Base-by-base conservation (phyloP, 192 early-diverging fungal species). In the Paraglomus brasilianum region DNA sequence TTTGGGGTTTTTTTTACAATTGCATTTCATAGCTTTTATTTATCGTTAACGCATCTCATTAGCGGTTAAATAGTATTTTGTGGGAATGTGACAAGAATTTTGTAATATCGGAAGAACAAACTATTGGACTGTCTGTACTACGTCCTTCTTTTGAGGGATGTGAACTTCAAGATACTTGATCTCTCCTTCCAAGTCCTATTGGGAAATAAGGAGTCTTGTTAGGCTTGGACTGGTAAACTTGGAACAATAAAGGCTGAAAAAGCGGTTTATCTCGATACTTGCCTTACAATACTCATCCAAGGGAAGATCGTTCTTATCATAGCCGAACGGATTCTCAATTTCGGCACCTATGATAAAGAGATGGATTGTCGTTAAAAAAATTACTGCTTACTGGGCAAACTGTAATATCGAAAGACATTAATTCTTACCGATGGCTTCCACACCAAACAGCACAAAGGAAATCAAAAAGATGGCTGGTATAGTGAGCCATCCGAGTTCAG, bases 271-370 rank as follows among this genome's bases (percentile, higher is more conserved):
- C 24, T 49, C 19, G 17, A 49, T 11, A 36, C 62, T 47, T 38
- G 55, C 65, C n/a, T 53, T 42, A 42, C 65, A 67, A 53, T 67
- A 67, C 24, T 52, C 49, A 22, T 67, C 65, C 50, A 67, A 53
- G 11, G 65, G 65, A 5, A 67, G 38, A 41, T 67, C 65, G 55
- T 67, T 67, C 44, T 53, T 43, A 42, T 67, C 65, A 43, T 55
- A 67, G 22, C 65, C 83, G 57, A 85, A 71, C 19, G 93, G 93
- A 75, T 95, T 92, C 73, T 95, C 91, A 59, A 95, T 92, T 79
- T 93, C 87, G 9, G 77, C 65, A 30, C 87, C 89, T 66, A 52
- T n/a, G 5, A 39, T 17, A 53, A 67, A 41, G n/a, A 67, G 19
- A 19, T 19, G n/a, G 36, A 5, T 47, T 46, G 36, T 46, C 30